Evolutionary conservation across 75 land plant species (phyloP).

Genomic region (Selaginella tamariscina): DNA sequence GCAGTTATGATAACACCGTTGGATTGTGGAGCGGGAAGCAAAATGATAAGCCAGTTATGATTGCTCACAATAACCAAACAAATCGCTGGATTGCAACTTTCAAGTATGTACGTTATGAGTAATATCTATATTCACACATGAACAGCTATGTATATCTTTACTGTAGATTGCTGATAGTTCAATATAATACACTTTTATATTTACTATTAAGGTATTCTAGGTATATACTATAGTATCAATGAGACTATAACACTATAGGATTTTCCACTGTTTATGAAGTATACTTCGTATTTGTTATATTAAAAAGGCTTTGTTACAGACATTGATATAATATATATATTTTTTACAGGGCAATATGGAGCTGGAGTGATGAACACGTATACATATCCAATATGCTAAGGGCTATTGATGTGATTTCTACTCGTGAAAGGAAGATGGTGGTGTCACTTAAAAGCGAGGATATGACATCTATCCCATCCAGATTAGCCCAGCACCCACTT

Average conservation of each 20-base stretch:
- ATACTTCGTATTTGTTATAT: conserved; percentile 7
- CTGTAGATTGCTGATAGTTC: too few species aligned
- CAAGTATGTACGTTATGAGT: conserved; percentile 29
- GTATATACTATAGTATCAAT: too few species aligned
- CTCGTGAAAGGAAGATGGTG: conserved; percentile 15
- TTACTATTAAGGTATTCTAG: neutral
- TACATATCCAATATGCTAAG: conserved; percentile 58
- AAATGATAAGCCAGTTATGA: conserved; percentile 20
- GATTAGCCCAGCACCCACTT: conserved; percentile 51
- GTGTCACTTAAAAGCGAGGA: conserved; percentile 28
- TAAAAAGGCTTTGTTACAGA: too few species aligned
- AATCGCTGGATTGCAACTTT: conserved; percentile 58
- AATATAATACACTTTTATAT: neutral
- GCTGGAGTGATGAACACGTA: conserved; percentile 60
- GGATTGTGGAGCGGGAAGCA: conserved; percentile 35
- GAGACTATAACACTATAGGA: too few species aligned
- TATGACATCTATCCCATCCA: conserved; percentile 56
- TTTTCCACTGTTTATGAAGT: too few species aligned
- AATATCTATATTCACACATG: neutral
- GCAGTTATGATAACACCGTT: conserved; percentile 42
- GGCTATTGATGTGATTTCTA: conserved; percentile 53
- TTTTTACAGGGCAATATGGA: conserved; percentile 58
- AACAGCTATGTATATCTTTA: too few species aligned
- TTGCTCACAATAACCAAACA: conserved; percentile 38
- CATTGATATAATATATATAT: neutral